These are phyloP conservation scores for Triangularia verruculosa DNA, from an alignment of 2,329 filamentous ascomycete species.

Conservation along the genomic window DNA sequence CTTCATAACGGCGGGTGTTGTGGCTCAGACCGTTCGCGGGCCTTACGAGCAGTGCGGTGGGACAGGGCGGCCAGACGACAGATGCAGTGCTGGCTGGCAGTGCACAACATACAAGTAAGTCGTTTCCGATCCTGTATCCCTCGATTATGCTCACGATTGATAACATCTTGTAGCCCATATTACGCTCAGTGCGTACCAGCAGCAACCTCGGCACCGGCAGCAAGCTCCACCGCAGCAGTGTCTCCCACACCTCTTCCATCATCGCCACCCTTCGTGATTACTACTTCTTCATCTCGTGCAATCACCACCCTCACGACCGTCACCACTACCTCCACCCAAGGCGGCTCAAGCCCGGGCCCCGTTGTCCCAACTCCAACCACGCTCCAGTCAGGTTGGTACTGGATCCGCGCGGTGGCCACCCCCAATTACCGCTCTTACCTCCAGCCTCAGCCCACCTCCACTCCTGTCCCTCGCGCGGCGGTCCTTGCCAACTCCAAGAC, in stretches of 20 bases:
- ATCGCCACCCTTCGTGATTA: neutral
- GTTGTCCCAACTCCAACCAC: constrained; percentile 30
- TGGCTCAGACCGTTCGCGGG: constrained; percentile 12
- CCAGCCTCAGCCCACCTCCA: constrained; percentile 38
- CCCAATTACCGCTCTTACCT: constrained; percentile 54
- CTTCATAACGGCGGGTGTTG: constrained; percentile 12
- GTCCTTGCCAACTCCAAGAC: constrained; percentile 46
- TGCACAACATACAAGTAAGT: constrained; percentile 27
- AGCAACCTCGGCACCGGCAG: constrained; percentile 1
- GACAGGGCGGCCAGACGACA: constrained; percentile 19
- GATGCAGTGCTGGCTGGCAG: constrained; percentile 23
- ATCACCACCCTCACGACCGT: constrained; percentile 14
- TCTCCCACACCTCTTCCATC: constrained; percentile 5
- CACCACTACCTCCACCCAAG: constrained; percentile 6
- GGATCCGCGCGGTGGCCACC: constrained; percentile 52
- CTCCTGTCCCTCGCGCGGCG: constrained; percentile 33
- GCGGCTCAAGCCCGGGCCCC: neutral
- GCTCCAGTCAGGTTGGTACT: constrained; percentile 47
- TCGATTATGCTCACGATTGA: neutral
- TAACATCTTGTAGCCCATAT: constrained; percentile 11
- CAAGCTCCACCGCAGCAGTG: no score
- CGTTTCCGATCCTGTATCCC: neutral
- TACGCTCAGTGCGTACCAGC: constrained; percentile 22
- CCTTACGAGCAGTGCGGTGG: constrained; percentile 23
- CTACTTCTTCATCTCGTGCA: neutral